Percentiles rank a stretch among this genome's conserved stretches.
Conservation (phyloP, 2,329 filamentous ascomycete species). For the Aspergillus carbonarius region DNA sequence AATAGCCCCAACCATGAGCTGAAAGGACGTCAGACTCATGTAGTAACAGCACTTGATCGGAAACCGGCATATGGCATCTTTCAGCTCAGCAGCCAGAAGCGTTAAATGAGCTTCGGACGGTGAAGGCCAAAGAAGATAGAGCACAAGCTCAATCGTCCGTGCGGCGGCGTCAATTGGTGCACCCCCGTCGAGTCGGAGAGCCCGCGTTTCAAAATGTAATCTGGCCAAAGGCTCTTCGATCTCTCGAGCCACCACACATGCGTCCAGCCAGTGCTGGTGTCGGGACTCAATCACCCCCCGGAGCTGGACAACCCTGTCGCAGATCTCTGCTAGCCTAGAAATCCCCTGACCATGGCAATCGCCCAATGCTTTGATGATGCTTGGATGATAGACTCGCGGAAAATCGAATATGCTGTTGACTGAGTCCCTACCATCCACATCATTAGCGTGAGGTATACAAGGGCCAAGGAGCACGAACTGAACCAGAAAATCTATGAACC, state of each 20-base stretch:
- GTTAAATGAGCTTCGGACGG: not conserved
- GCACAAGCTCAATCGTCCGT: not conserved
- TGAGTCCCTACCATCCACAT: constrained; percentile 1
- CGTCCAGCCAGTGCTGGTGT: not conserved
- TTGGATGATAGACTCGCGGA: constrained; percentile 5
- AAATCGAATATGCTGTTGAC: constrained; percentile 6
- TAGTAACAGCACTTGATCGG: constrained; percentile 3
- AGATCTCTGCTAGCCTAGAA: not conserved
- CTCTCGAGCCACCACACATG: not conserved
- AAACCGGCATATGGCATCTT: not conserved
- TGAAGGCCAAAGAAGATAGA: constrained; percentile 7
- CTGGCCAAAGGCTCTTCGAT: constrained; percentile 6
- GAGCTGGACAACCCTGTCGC: not conserved
- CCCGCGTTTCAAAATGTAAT: constrained; percentile 4
- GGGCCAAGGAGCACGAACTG: not conserved
- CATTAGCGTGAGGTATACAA: not conserved
- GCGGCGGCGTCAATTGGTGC: constrained; percentile 1
- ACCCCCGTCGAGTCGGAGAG: not conserved
- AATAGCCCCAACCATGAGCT: constrained; percentile 6
- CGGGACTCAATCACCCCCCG: not conserved
- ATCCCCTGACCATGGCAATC: not conserved
- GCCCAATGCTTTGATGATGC: not conserved
- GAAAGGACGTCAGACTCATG: constrained; percentile 6
- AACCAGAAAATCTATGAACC: constrained; percentile 7
- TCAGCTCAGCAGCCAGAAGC: constrained; percentile 1